A percentile compares a stretch with the other conserved stretches of the same genome.
Conservation (phyloP, 441 rosid genomes). For the Syzygium syzygioides region DNA sequence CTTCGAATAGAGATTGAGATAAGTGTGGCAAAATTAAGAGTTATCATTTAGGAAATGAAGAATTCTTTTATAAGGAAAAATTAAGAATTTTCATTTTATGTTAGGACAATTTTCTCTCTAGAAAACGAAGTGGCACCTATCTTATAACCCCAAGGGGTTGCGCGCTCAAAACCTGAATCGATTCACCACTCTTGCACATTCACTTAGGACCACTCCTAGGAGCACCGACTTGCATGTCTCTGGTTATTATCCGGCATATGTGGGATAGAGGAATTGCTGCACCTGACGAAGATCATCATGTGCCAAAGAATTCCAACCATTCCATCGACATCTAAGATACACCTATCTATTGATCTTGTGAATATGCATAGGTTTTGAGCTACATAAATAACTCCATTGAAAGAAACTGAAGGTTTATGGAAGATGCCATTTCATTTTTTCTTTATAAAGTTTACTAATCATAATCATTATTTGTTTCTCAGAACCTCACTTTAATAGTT, state of each 20-base stretch:
- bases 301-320: neutral
- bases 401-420: fast-evolving
- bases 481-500: too few species aligned
- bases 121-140: fast-evolving
- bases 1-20: neutral
- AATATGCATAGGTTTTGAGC: neutral
- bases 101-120: fast-evolving
- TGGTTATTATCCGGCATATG: fast-evolving
- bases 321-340: too few species aligned
- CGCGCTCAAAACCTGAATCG: neutral
- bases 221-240: fast-evolving
- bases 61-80: neutral
- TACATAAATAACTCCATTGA: fast-evolving
- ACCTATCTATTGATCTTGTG: neutral
- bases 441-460: neutral
- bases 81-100: neutral
- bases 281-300: neutral
- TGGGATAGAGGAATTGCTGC: too few species aligned
- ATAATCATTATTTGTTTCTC: too few species aligned
- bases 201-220: neutral
- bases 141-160: fast-evolving
- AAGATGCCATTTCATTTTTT: neutral
- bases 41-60: neutral
- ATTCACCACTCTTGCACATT: fast-evolving
- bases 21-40: neutral